Evolutionary conservation across 805 yeast species (phyloP).

Genomic region (Candida ascalaphidarum): DNA sequence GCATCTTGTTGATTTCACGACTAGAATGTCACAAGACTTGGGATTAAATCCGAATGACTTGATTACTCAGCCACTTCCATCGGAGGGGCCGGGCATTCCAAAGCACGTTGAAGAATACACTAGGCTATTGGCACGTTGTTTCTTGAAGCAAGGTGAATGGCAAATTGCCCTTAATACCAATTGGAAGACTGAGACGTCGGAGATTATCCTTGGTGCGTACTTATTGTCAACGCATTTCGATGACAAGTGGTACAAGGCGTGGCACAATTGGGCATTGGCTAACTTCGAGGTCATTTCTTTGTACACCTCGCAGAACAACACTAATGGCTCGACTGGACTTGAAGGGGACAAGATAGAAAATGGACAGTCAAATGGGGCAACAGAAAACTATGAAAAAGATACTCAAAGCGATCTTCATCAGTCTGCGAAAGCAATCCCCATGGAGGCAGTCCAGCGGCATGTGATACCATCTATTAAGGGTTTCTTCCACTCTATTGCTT

Average conservation of each 20-base stretch:
- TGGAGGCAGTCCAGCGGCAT: slow-evolving; percentile 68
- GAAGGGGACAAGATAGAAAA: slow-evolving; percentile 18
- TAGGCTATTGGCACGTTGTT: slow-evolving; percentile 82
- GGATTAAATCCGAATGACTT: slow-evolving; percentile 83
- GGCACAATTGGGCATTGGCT: slow-evolving; percentile 99
- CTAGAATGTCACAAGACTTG: slow-evolving; percentile 80
- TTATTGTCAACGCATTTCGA: slow-evolving; percentile 93
- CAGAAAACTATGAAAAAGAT: no score
- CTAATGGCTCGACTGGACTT: slow-evolving; percentile 2
- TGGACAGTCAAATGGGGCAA: no score
- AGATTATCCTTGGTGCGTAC: slow-evolving; percentile 85
- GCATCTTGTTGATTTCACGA: slow-evolving; percentile 83
- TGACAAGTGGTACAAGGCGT: slow-evolving; percentile 90
- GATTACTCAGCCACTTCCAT: slow-evolving; percentile 78
- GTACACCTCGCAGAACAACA: slow-evolving; percentile 22
- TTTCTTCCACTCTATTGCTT: slow-evolving; percentile 86
- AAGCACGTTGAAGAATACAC: slow-evolving; percentile 79
- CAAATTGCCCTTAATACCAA: slow-evolving; percentile 70
- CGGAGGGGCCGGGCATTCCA: slow-evolving; percentile 59
- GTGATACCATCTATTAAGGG: slow-evolving; percentile 96
- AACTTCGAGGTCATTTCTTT: slow-evolving; percentile 90
- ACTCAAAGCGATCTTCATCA: slow-evolving; percentile 1
- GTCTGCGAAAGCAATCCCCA: slow-evolving; percentile 21
- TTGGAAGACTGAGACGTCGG: slow-evolving; percentile 74
- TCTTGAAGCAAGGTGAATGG: slow-evolving; percentile 98